Conservation (phyloP, 805 yeast species). For the Metschnikowia amazonensis region DNA sequence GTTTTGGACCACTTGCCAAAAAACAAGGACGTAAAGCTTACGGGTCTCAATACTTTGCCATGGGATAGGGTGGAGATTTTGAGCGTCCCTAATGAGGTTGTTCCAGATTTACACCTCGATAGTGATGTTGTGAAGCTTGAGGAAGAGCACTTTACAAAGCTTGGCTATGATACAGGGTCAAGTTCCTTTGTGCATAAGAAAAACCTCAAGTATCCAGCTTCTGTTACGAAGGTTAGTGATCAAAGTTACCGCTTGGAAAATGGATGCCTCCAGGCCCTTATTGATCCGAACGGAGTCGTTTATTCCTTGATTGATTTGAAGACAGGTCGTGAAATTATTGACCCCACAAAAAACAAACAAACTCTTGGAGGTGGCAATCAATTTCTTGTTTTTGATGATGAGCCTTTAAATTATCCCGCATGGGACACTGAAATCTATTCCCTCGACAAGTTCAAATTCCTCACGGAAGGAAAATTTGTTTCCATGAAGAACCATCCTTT, state of each 20-base stretch:
- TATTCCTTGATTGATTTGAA: constrained; percentile 59
- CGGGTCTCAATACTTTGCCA: constrained; percentile 52
- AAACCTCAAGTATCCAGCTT: constrained; percentile 43
- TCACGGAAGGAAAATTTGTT: constrained; percentile 36
- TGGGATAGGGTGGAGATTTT: constrained; percentile 57
- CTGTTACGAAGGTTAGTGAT: constrained; percentile 38
- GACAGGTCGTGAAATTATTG: constrained; percentile 61
- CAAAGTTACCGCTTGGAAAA: constrained; percentile 54
- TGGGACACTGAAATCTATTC: constrained; percentile 97
- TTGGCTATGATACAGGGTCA: constrained; percentile 16
- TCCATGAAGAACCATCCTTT: constrained; percentile 51
- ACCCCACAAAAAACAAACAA: constrained; percentile 50
- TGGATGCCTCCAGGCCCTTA: constrained; percentile 52
- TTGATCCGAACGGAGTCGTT: constrained; percentile 52
- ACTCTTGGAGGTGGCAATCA: constrained; percentile 68
- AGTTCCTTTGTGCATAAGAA: constrained; percentile 12
- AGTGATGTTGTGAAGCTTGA: constrained; percentile 7
- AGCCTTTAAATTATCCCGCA: constrained; percentile 88
- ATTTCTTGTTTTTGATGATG: constrained; percentile 78
- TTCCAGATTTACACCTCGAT: constrained; percentile 5
- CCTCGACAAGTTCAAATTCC: constrained; percentile 60
- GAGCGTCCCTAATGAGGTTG: constrained; percentile 24
- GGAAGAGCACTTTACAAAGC: constrained; percentile 8
- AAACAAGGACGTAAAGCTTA: background rate
- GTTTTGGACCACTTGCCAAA: constrained; percentile 35